A percentile compares a stretch with the other conserved stretches of the same genome.
Conservation (phyloP, 768 basidiomycete species). For the Termitomyces sp. region DNA sequence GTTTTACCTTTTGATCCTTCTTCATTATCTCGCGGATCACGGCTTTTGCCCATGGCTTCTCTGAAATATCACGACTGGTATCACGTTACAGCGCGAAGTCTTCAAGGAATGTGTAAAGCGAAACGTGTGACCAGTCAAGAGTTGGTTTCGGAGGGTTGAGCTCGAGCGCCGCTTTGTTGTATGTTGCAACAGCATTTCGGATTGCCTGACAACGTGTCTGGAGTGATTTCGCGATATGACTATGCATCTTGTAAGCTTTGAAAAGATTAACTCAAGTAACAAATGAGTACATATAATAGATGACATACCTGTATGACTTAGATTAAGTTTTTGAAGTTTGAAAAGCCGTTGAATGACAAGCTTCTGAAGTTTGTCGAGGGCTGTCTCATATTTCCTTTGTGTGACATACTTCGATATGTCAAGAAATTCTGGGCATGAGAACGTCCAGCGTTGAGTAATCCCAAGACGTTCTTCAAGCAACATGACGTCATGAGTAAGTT, state of each 20-base stretch:
- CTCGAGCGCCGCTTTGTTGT: neutral
- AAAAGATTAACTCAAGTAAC: neutral
- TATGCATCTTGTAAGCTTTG: neutral
- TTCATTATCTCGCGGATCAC: neutral
- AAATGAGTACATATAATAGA: neutral
- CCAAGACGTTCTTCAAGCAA: neutral
- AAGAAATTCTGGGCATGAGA: slow-evolving; percentile 17
- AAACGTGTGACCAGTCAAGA: neutral
- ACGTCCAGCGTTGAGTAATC: neutral
- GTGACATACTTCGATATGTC: too few species aligned
- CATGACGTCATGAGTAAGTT: neutral
- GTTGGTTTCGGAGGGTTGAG: neutral
- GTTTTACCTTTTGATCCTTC: too few species aligned
- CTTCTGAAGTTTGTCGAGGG: slow-evolving; percentile 27
- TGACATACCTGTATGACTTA: slow-evolving; percentile 26
- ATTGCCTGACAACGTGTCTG: neutral
- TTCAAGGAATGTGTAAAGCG: neutral
- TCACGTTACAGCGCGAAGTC: slow-evolving; percentile 1
- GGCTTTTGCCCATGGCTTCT: neutral
- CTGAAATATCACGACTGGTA: neutral
- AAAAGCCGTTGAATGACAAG: slow-evolving; percentile 20
- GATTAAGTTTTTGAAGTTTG: slow-evolving; percentile 34
- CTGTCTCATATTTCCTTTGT: slow-evolving; percentile 14
- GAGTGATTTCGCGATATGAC: neutral
- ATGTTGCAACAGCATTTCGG: neutral